These are phyloP conservation scores for Sporodiniella umbellata DNA, from an alignment of 371 early-diverging fungal species.

Conservation along the genomic window DNA sequence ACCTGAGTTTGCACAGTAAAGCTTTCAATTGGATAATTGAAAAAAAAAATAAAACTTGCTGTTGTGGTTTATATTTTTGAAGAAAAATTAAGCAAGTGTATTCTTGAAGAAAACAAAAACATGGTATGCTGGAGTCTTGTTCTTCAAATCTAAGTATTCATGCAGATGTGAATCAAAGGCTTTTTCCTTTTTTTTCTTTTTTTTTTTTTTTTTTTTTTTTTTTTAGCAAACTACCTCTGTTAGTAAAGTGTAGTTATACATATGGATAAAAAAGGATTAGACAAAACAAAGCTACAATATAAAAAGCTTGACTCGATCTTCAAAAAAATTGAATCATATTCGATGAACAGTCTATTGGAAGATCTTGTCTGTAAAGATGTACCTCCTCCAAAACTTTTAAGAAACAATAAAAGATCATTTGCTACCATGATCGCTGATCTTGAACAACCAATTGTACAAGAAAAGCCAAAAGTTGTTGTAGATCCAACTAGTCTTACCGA, in stretches of 20 bases:
- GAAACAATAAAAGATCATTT: not conserved
- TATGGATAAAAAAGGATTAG: not conserved
- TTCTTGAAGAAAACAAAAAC: no score
- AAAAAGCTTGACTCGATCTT: not conserved
- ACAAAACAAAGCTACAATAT: not conserved
- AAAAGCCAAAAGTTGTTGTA: not conserved
- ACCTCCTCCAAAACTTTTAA: not conserved
- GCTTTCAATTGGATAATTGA: not conserved
- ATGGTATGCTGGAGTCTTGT: no score
- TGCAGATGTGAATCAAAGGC: no score
- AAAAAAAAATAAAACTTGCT: no score
- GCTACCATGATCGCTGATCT: not conserved
- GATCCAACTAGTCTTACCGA: no score
- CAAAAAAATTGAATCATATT: not conserved
- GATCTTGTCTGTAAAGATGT: not conserved
- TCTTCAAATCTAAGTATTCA: no score
- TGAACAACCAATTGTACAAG: not conserved
- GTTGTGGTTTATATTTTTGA: no score
- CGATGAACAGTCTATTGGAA: not conserved
- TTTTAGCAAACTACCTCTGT: no score
- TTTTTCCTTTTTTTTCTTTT: no score
- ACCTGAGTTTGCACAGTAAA: conserved; percentile 17
- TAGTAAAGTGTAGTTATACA: conserved; percentile 2
- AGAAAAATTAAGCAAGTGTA: no score
- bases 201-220: no score